Conservation (phyloP, 306 rosid genomes). For the Morella rubra region DNA sequence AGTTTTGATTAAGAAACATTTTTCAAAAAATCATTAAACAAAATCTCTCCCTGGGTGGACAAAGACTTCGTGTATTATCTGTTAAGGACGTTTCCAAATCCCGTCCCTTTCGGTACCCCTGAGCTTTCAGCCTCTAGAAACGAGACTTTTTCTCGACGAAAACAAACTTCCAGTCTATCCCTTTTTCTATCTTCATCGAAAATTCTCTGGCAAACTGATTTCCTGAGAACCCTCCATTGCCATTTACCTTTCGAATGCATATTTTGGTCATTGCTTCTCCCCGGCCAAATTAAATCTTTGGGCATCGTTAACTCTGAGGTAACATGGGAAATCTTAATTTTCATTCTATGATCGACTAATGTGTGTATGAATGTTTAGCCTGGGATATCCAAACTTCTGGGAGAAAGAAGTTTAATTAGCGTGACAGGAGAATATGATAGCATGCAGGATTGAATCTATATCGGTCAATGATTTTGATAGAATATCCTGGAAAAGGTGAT, state of each 20-base stretch:
- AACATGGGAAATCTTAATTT: not conserved
- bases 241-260: not conserved
- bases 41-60: not conserved
- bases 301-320: not conserved
- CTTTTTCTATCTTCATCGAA: constrained; percentile 27
- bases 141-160: constrained; percentile 51
- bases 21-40: too few relatives aligned
- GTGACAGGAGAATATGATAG: not conserved
- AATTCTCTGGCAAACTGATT: constrained; percentile 16
- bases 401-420: not conserved
- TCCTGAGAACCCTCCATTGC: constrained; percentile 15
- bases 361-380: not conserved
- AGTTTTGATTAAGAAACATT: too few relatives aligned
- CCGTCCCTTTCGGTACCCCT: constrained; percentile 50
- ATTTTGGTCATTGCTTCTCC: not conserved
- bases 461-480: not conserved
- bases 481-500: not conserved
- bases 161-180: constrained; percentile 28
- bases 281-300: not conserved
- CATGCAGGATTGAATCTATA: not conserved
- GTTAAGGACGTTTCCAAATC: not conserved
- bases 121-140: constrained; percentile 43
- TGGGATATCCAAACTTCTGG: not conserved
- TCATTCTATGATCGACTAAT: not conserved
- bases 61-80: not conserved